Evolutionary conservation across 768 basidiomycete genomes (phyloP), one percentile per base, ranked within the genome.

Genomic region (Mycena filopes): DNA sequence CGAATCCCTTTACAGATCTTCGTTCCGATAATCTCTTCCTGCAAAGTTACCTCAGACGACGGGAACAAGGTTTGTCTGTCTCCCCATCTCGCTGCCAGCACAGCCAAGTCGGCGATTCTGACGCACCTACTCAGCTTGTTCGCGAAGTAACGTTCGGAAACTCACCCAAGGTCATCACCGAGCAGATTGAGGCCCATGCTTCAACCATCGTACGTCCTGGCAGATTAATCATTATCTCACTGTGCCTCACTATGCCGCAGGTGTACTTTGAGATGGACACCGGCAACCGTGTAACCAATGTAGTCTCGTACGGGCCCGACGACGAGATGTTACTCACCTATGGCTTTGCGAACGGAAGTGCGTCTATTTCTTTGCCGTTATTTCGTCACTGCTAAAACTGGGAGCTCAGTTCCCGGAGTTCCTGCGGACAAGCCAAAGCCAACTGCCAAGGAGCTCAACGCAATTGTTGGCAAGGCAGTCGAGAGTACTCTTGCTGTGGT

Each of bases 221-320:
- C n/a, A 29, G 10, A 36, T 36, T 15, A 36, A 36, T 29, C 2
- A 31, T 31, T n/a, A 7, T n/a, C n/a, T n/a, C n/a, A n/a, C n/a
- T n/a, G n/a, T n/a, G n/a, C 16, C 13, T 26, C 40, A 36, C 36
- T 3, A 20, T 49, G 3, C 29, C 48, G 11, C 18, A 67, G 65
- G 55, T 62, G 1, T 67, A 67, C 28, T 67, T 62, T 20, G 65
- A 67, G 25, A 57, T 62, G 60, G 57, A 53, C 60, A 67, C 47
- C 2, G 65, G 65, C 23, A 23, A 18, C 12, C 65, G 65, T 16
- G 41, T 62, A 20, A 67, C 65, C n/a, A 67, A 67, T 23, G n/a
- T 46, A 0, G 23, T 67, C 18, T 67, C 65, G 16, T 58, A 67
- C 41, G 65, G 54, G 5, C 47, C 47, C 16, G n/a, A 26, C 55